A percentile compares a stretch with the other conserved stretches of the same genome.
Conservation (phyloP, 2,329 filamentous ascomycete genomes). For the Monilinia fructigena region DNA sequence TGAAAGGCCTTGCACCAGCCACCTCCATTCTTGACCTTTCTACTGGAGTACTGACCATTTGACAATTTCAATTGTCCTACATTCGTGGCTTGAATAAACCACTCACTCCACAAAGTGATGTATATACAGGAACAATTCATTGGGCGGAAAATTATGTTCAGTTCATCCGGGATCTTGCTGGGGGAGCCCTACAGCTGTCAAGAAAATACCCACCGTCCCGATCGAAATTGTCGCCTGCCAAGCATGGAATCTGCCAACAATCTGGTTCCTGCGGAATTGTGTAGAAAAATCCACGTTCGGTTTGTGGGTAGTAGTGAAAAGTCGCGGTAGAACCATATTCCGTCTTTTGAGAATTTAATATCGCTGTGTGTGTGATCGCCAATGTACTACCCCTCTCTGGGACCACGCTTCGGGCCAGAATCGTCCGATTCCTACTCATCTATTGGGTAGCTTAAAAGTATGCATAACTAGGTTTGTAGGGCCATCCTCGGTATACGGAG, state of each 20-base stretch:
- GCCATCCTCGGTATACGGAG: neutral
- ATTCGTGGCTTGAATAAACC: neutral
- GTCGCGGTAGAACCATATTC: conserved; percentile 7
- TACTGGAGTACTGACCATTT: neutral
- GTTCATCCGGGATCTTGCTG: neutral
- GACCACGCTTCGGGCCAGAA: conserved; percentile 17
- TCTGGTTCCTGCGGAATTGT: neutral
- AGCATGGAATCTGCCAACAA: neutral
- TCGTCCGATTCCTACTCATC: conserved; percentile 4
- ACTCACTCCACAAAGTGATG: neutral
- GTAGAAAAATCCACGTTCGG: neutral
- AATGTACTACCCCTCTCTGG: conserved; percentile 8
- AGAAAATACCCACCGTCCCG: neutral
- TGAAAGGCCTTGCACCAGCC: conserved; percentile 5
- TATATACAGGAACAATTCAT: neutral
- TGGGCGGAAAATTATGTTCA: conserved; percentile 6
- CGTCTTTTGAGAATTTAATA: neutral
- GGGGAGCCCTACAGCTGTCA: neutral
- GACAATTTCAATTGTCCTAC: neutral
- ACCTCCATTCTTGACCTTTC: conserved; percentile 11
- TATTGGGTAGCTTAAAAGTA: conserved; percentile 11
- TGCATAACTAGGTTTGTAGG: neutral
- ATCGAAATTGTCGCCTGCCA: neutral
- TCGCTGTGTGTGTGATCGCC: neutral
- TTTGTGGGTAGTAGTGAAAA: neutral